Evolutionary conservation across 495 filamentous ascomycete genomes (phyloP).

Genomic region (Letharia lupina): DNA sequence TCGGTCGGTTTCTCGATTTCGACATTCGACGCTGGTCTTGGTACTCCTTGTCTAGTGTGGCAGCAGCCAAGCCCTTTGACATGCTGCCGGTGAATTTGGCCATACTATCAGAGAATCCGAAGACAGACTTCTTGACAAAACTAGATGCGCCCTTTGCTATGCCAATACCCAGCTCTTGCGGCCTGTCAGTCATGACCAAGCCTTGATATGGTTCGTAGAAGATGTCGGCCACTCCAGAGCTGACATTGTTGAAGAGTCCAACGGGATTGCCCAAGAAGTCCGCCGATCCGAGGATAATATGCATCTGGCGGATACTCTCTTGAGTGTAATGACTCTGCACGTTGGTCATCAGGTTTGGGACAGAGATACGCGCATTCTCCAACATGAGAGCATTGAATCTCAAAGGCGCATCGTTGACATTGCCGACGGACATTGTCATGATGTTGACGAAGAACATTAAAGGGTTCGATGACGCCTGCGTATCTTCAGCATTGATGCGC

Average conservation of each 20-base stretch:
- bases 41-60: constrained; percentile 96
- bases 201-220: constrained; percentile 99
- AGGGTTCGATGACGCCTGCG: constrained; percentile 74
- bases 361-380: constrained; percentile 88
- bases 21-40: constrained; percentile 93
- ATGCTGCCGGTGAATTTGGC: constrained; percentile 95
- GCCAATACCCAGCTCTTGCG: constrained; percentile 86
- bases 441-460: constrained; percentile 98
- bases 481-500: constrained; percentile 91
- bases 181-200: constrained; percentile 88
- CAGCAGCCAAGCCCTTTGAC: constrained; percentile 89
- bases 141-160: constrained; percentile 94
- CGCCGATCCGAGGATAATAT: constrained; percentile 91
- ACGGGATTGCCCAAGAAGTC: constrained; percentile 99
- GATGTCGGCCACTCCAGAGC: constrained; percentile 91
- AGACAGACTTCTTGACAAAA: constrained; percentile 97
- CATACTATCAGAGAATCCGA: constrained; percentile 90
- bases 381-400: constrained; percentile 88
- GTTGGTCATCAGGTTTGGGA: constrained; percentile 71
- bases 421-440: constrained; percentile 97
- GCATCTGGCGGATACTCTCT: constrained; percentile 88
- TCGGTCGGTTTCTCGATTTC: constrained; percentile 83
- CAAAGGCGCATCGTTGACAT: constrained; percentile 94
- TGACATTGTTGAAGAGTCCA: constrained; percentile 95
- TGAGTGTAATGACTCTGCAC: constrained; percentile 92